Evolutionary conservation across 2,329 filamentous ascomycete species (phyloP), one percentile per base, ranked within the genome.

Genomic region (Pestalotiopsis sp.): DNA sequence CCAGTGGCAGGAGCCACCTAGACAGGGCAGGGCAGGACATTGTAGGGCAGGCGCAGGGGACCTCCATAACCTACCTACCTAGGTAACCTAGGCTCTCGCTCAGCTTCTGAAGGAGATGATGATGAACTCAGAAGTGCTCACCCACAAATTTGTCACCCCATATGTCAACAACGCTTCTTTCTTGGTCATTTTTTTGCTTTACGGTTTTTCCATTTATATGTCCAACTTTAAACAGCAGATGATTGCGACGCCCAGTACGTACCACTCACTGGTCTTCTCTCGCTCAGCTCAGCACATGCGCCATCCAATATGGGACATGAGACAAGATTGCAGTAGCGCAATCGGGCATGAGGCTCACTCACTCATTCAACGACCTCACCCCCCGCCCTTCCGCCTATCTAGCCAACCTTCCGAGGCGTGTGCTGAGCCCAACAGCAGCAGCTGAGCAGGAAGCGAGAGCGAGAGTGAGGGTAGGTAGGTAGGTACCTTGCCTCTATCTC

Each of bases 241-340:
- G 17, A n/a, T 52, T 23, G 45, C 45, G 45, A 52, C 45, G 23
- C 20, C n/a, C 7, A 23, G 31, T 62, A 62, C 31, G 45, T 52
- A 52, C 45, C 45, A 23, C 4, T 20, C 17, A 23, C n/a, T 36
- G 6, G 31, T 36, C 31, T 36, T 36, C 31, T 36, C 7, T 9
- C 45, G 45, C 45, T 52, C 45, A 52, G 45, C 45, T 52, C 45
- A 52, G 36, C 31, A 38, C 31, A 20, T 62, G 59, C 59, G 59
- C 59, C 59, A 62, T 62, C 17, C 59, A 62, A 62, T 62, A 41
- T 62, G 59, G 27, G 36, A 36, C 59, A 36, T 62, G 59, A 62
- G 59, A 62, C 31, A 62, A 39, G 25, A 20, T 59, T 62, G 59
- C 59, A 62, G 31, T 62, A 62, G 59, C 31, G 59, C 59, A 13